Base-by-base conservation (phyloP, 2,329 filamentous ascomycete species). In the Anisogramma anomala region DNA sequence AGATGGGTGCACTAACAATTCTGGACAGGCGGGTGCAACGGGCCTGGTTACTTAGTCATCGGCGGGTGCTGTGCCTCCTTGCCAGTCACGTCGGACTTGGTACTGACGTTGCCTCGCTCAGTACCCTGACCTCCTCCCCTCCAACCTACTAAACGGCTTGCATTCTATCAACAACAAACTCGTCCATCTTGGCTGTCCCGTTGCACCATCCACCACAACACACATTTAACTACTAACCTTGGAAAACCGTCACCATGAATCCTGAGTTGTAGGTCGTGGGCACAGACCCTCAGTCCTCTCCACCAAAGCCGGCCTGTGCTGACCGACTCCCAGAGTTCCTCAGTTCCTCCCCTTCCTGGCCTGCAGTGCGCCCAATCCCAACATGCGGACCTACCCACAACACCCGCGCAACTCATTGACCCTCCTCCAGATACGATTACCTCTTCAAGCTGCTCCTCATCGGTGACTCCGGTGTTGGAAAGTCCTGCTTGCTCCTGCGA, bases 401-500 rank as follows among this genome's bases (percentile, higher is more conserved):
- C 33, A 36, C 1, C 13, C 27, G n/a, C 14, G 6, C 17, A 10
- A 18, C n/a, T n/a, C n/a, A n/a, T n/a, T n/a, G n/a, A n/a, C n/a
- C n/a, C 34, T 19, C 18, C 36, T 43, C 46, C 61, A 96, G 91
- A 91, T 98, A 98, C 84, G 91, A 98, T 66, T 98, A 98, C 68
- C 87, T 98, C 61, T 98, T 98, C 81, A 98, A 98, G 81, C 87
- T 98, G 53, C 85, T 98, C 68, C 89, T 98, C 73, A 98, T 98
- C 79, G 91, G 91, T 68, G 91, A 98, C 67, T 98, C 91, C 65
- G 91, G 91, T 79, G 91, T 98, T 60, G 91, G 91, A 82, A 98
- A 98, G 82, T 98, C 91, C 61, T 98, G 91, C 70, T 67, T 98
- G 71, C 76, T 98, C 55, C 75, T 98, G 62, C 87, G 91, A 71